Conservation (phyloP, 2,329 filamentous ascomycete species). For the Chaetoscypha palmicola region DNA sequence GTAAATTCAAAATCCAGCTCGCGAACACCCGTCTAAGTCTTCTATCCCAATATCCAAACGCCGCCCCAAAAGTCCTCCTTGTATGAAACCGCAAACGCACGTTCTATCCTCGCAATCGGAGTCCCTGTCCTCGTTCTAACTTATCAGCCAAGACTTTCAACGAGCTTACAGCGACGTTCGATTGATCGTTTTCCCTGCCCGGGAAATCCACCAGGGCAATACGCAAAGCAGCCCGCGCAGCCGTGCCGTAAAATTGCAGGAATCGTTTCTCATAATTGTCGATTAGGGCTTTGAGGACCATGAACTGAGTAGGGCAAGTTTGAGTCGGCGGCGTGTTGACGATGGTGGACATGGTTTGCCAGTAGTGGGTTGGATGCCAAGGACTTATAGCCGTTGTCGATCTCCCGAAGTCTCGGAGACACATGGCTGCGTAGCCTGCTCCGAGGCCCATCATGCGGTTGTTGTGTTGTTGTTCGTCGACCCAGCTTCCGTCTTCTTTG, state of each 20-base stretch:
- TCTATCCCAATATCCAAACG: too few species aligned
- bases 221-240: constrained; percentile 63
- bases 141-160: constrained; percentile 48
- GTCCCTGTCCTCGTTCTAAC: constrained; percentile 31
- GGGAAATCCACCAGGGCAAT: constrained; percentile 71
- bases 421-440: constrained; percentile 75
- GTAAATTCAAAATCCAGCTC: too few species aligned
- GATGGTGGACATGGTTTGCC: constrained; percentile 69
- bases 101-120: constrained; percentile 3
- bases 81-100: too few species aligned
- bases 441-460: constrained; percentile 79
- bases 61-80: too few species aligned
- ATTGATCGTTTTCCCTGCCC: constrained; percentile 33
- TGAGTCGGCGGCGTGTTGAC: constrained; percentile 64
- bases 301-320: constrained; percentile 65
- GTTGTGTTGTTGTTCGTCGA: constrained; percentile 65
- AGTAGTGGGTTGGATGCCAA: constrained; percentile 74
- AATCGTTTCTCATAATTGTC: constrained; percentile 69
- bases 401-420: constrained; percentile 73
- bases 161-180: constrained; percentile 40
- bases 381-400: constrained; percentile 56
- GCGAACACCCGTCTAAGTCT: too few species aligned
- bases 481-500: constrained; percentile 43
- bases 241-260: constrained; percentile 71
- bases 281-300: constrained; percentile 65